Evolutionary conservation across 1,284 basidiomycete species (phyloP), one percentile per base, ranked within the genome.

Genomic region (Vanrija pseudolonga): DNA sequence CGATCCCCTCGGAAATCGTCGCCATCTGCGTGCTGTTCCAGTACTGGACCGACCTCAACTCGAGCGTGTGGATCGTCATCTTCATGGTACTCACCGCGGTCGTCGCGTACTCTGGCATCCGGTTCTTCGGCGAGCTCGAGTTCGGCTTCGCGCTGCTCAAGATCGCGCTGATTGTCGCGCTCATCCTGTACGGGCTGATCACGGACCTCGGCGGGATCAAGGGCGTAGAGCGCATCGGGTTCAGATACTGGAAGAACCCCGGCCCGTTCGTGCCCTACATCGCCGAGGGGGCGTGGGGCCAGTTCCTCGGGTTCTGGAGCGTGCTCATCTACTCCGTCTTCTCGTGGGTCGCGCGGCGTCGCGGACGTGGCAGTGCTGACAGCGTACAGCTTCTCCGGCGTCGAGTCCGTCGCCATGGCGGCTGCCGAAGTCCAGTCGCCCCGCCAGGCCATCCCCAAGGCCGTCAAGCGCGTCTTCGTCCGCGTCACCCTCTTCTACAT

Each of bases 91-190:
- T 60, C 32, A 53, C 55, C 0, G 51, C 45, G 3, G 12, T 44
- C n/a, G 55, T 64, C 1, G 62, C 52, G 24, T 61, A 61, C 57
- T 46, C 52, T 50, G 50, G 50, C 5, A 56, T 66, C 22, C 26
- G 52, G 12, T 58, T 40, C 24, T 62, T 64, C 22, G 64, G 64
- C 20, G 64, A 66, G 49, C 28, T 52, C 17, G 87, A 89, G 72
- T 89, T 89, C 85, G 64, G 84, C 83, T 60, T 65, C 60, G 82
- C 82, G 6, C 84, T 85, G 9, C 84, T 89, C 70, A 89, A 89
- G 74, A 84, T 90, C 28, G 75, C 86, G 45, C 86, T 86, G 1
- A 85, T 88, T 59, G 78, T 80, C 43, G 70, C 69, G 9, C 52
- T 74, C 26, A 83, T 83, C 57, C 80, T 85, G 55, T 70, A 83